Percentiles rank a stretch among this genome's conserved stretches.
Conservation (phyloP, 306 rosid species). For the Quercus variabilis region DNA sequence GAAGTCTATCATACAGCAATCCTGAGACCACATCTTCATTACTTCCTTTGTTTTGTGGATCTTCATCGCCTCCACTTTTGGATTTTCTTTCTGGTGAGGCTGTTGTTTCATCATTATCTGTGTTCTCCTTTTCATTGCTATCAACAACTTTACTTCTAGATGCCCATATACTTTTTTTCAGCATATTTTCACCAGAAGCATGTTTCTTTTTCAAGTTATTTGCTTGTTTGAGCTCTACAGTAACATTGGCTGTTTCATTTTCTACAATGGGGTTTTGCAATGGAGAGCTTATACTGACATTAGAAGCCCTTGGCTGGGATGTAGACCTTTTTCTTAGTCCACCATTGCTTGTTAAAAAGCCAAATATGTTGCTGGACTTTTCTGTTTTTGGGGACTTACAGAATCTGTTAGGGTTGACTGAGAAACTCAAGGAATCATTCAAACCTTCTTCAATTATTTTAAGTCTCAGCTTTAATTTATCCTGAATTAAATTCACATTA, state of each 20-base stretch:
- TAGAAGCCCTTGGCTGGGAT: constrained; percentile 66
- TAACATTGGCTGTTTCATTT: constrained; percentile 31
- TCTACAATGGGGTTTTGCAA: constrained; percentile 38
- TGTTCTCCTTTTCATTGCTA: constrained; percentile 58
- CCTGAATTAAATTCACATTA: constrained; percentile 43
- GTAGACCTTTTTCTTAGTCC: constrained; percentile 71
- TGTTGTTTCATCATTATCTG: constrained; percentile 22
- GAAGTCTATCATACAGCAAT: constrained; percentile 82
- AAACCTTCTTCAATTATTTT: constrained; percentile 86
- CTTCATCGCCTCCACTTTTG: constrained; percentile 25
- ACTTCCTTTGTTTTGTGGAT: constrained; percentile 21
- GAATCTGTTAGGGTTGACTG: constrained; percentile 35
- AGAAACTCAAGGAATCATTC: constrained; percentile 43
- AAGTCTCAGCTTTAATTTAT: constrained; percentile 80
- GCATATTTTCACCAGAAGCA: constrained; percentile 44
- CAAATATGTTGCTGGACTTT: constrained; percentile 56
- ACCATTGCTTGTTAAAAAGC: constrained; percentile 56
- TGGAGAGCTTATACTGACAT: constrained; percentile 40
- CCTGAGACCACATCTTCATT: constrained; percentile 75
- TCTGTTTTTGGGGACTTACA: constrained; percentile 49
- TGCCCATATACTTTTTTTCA: constrained; percentile 69
- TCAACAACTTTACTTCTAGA: constrained; percentile 69
- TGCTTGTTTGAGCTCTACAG: constrained; percentile 30
- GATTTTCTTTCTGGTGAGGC: constrained; percentile 29
- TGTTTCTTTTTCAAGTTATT: constrained; percentile 39